Base-by-base conservation (phyloP, 2,329 filamentous ascomycete species). In the Epichloe hybrida region DNA sequence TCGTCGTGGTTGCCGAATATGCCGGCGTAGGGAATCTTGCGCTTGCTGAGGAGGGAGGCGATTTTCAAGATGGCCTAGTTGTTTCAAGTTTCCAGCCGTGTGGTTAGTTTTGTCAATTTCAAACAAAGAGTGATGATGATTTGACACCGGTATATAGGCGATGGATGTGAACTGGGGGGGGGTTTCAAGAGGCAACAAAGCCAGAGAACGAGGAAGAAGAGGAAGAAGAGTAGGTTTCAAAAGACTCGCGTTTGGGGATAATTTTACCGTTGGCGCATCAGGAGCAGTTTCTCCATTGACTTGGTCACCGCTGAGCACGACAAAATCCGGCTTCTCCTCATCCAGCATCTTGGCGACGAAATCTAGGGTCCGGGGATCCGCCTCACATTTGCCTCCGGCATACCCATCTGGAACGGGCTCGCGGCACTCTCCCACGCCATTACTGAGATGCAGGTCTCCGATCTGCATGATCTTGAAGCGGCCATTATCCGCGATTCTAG, bases 1-100 rank as follows among this genome's bases (percentile, higher is more conserved):
- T 97, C 91, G 62, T 98, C 93, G 66, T 98, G 93, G 65, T 98
- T 98, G 51, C 93, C 93, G 62, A 97, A 96, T 53, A 98, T 97
- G 54, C 84, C 83, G 15, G 89, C 87, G 61, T 94, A 97, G 0
- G 93, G 93, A 38, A 97, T 88, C 60, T 88, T 88, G 64, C 86
- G 86, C 64, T 88, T 81, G 55, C 88, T 85, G 48, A 98, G 80
- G 12, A 94, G 75, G 46, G 87, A 82, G 5, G 88, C 86, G 60
- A 90, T 88, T 69, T 98, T 98, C 74, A 94, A 95, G 53, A 98
- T 86, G 38, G 91, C 87, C 81, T 85, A 50, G 17, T 46, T 11
- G 3, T 9, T 31, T 31, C 8, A 31, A 11, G 9, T 31, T 31
- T 31, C 27, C 27, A 11, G 1, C 27, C 27, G 9, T 31, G 31